Percentiles rank a stretch among this genome's conserved stretches.
Conservation (phyloP, 805 yeast species). For the Nakazawaea ambrosiae region DNA sequence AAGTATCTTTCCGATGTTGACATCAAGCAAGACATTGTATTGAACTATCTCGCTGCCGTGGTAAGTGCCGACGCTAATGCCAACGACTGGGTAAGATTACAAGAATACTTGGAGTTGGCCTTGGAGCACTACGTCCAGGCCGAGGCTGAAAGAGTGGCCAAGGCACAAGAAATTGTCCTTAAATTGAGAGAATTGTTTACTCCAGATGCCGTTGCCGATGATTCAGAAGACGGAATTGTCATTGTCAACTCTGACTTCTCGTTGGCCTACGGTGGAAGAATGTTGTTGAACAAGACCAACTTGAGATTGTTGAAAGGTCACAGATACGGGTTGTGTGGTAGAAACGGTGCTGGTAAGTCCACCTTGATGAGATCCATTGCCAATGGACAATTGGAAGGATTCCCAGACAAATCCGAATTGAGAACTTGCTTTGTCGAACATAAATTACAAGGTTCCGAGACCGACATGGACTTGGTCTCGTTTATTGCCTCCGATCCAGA, state of each 20-base stretch:
- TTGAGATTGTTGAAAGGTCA: conserved; percentile 87
- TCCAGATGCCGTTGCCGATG: conserved; percentile 46
- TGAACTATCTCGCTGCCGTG: conserved; percentile 44
- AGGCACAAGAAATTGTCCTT: conserved; percentile 37
- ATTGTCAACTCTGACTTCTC: conserved; percentile 94
- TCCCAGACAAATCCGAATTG: conserved; percentile 82
- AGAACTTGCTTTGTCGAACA: conserved; percentile 97
- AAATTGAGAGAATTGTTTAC: conserved; percentile 50
- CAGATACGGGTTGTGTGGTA: conserved; percentile 95
- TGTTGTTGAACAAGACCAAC: conserved; percentile 90
- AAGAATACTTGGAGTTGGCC: conserved; percentile 43
- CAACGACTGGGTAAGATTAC: conserved; percentile 61
- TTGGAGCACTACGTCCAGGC: conserved; percentile 24
- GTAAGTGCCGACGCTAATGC: conserved; percentile 62
- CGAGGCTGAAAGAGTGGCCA: conserved; percentile 28
- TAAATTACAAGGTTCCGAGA: conserved; percentile 91
- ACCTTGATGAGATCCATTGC: conserved; percentile 96
- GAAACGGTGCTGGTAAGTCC: conserved; percentile 98
- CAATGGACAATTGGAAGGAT: conserved; percentile 94
- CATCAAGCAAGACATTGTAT: conserved; percentile 30
- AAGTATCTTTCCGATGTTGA: conserved; percentile 29
- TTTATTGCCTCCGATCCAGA: conserved; percentile 91
- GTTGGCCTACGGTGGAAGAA: conserved; percentile 94
- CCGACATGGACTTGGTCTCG: conserved; percentile 78
- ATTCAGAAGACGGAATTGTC: conserved; percentile 76